These are phyloP conservation scores for Terana coerulea DNA, from an alignment of 768 basidiomycete genomes.

Conservation along the genomic window DNA sequence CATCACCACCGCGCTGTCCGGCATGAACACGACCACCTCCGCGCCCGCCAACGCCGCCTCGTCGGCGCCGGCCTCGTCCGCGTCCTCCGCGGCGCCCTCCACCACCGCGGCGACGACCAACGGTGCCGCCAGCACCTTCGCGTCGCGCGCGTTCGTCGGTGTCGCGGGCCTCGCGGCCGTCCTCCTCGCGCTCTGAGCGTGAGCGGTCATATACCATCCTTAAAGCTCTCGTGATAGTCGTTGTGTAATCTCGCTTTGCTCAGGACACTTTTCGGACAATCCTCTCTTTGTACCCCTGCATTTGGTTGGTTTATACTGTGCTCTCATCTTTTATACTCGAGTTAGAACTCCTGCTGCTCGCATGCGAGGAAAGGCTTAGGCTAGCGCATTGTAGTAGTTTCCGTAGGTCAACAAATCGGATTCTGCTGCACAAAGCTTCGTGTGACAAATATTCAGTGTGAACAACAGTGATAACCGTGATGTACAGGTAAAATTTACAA, in stretches of 20 bases:
- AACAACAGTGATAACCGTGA: no score
- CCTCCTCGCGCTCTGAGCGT: slow-evolving; percentile 28
- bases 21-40: slow-evolving; percentile 25
- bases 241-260: neutral
- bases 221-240: neutral
- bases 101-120: slow-evolving; percentile 25
- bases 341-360: slow-evolving; percentile 17
- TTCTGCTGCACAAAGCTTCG: no score
- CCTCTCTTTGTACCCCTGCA: neutral
- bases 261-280: neutral
- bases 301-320: slow-evolving; percentile 5
- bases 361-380: slow-evolving; percentile 29
- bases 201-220: neutral
- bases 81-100: slow-evolving; percentile 21
- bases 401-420: no score
- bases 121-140: slow-evolving; percentile 45
- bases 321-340: slow-evolving; percentile 11
- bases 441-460: no score
- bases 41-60: slow-evolving; percentile 28
- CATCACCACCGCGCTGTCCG: slow-evolving; percentile 35
- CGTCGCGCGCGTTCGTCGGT: slow-evolving; percentile 47
- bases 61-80: slow-evolving; percentile 20
- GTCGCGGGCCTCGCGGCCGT: slow-evolving; percentile 46
- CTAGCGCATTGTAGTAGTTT: slow-evolving; percentile 3
- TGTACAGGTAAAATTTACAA: no score